Evolutionary conservation across 2,329 filamentous ascomycete species (phyloP).

Genomic region (Diaporthe sp.): DNA sequence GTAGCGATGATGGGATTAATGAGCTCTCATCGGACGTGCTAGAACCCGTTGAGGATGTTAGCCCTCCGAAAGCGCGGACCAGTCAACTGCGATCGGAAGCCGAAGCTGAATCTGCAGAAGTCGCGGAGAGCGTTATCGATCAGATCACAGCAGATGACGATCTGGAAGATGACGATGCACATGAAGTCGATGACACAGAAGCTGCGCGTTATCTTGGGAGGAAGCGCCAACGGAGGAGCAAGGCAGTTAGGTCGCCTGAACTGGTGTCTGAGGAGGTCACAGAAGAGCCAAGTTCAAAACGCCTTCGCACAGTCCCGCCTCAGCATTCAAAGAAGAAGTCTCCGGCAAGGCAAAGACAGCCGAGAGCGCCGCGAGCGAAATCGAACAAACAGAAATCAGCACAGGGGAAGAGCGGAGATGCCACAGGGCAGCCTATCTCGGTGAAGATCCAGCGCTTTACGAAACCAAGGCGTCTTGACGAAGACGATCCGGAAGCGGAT

Average conservation of each 20-base stretch:
- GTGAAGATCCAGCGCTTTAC: conserved; percentile 66
- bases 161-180: conserved; percentile 52
- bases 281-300: conserved; percentile 53
- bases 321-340: conserved; percentile 50
- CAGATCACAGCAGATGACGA: conserved; percentile 38
- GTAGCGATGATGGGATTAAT: conserved; percentile 44
- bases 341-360: conserved; percentile 57
- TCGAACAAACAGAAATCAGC: conserved; percentile 33
- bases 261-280: conserved; percentile 55
- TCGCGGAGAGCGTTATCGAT: conserved; percentile 41
- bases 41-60: not conserved
- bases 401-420: conserved; percentile 42
- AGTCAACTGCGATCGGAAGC: conserved; percentile 17
- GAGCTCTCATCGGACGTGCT: conserved; percentile 48
- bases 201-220: conserved; percentile 57
- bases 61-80: not conserved
- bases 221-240: conserved; percentile 58
- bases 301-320: conserved; percentile 49
- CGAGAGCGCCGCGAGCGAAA: conserved; percentile 42
- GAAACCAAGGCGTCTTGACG: conserved; percentile 56
- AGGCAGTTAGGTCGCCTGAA: conserved; percentile 57
- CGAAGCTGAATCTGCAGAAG: conserved; percentile 4
- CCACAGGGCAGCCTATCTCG: conserved; percentile 22
- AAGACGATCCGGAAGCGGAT: conserved; percentile 56
- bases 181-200: conserved; percentile 59